Evolutionary conservation across 805 yeast genomes (phyloP), one percentile per base, ranked within the genome.

Genomic region (Starmerella lactis-condensi): DNA sequence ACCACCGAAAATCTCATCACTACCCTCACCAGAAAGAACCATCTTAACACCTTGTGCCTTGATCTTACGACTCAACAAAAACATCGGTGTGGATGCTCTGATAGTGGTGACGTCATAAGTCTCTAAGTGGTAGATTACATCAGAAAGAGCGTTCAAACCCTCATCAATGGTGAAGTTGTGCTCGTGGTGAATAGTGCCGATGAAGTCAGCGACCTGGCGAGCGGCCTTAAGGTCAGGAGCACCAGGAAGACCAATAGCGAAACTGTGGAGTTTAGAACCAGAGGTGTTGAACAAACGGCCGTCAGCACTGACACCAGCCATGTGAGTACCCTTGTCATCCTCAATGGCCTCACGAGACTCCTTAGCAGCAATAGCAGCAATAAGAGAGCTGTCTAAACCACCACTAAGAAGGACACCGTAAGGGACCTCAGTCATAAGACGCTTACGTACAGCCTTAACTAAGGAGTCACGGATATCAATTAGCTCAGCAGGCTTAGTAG

Each of bases 21-120:
- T 81, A 41, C 99, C 99, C 61, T 89, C 99, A 53, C 99, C 99
- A 23, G 93, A 78, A 36, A 89, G 62, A 24, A 89, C 99, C 99
- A 89, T 89, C 72, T 89, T 89, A 48, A 89, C 93, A 57, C 98
- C 99, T 60, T 85, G 95, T 31, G 98, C 98, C 65, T 89, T 89
- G 64, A 89, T 89, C 64, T 89, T 89, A 58, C 99, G 70, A 11
- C 93, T 75, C 44, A 89, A 64, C 48, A 89, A 62, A 65, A 83
- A 89, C 99, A 89, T 89, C 45, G 99, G 99, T 25, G 98, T 89
- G 7, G 96, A 83, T 21, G 99, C 99, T 61, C 99, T 74, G 54
- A 89, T 83, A 30, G 99, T 89, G 45, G 99, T 89, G 43, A 89
- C 99, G 56, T 89, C 99, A 51, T 75, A 89, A 22, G 99, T 89